Evolutionary conservation across 2,329 filamentous ascomycete species (phyloP), one percentile per base, ranked within the genome.

Genomic region (Neofusicoccum umdonicola): DNA sequence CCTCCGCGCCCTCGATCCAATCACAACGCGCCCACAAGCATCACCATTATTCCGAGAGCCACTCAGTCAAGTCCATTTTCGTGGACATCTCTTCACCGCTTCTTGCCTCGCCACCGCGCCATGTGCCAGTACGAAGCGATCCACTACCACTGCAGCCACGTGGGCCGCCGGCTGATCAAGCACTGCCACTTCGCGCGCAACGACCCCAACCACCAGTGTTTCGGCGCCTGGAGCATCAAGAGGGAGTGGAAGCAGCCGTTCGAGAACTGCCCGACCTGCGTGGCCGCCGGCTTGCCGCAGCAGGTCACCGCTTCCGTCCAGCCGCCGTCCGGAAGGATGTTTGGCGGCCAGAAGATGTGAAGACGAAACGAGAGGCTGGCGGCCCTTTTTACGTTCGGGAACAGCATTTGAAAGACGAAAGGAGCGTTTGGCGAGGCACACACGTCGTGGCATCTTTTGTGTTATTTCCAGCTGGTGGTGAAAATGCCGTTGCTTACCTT

Each of bases 101-200:
- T 34, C 22, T 58, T 34, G 12, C 8, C 37, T 11, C 22, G 12
- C 11, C 6, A 22, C 22, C 41, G 22, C 37, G 37, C 42, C 42
- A 60, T 91, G 89, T 91, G 88, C 70, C 85, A 89, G 72, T 92
- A 81, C 75, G 89, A 93, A 73, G 85, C 88, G 67, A 89, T 90
- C 69, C 75, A 85, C 66, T 92, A 89, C 73, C 70, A 71, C 22
- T 93, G 90, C 78, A 81, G 81, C 35, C 89, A 92, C 77, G 82
- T 81, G 4, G 78, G 80, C 15, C 77, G 83, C 31, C 84, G 87
- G 19, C 80, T 90, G 35, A 87, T 88, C 71, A 87, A 86, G 27
- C 85, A 91, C 76, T 93, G 90, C 76, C 90, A 93, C 77, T 88
- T 87, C 69, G 89, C 90, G 5, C 87, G 90, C 65, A 91, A 90